These are phyloP conservation scores for Metarhizium album DNA, from an alignment of 2,329 filamentous ascomycete species.

Conservation along the genomic window DNA sequence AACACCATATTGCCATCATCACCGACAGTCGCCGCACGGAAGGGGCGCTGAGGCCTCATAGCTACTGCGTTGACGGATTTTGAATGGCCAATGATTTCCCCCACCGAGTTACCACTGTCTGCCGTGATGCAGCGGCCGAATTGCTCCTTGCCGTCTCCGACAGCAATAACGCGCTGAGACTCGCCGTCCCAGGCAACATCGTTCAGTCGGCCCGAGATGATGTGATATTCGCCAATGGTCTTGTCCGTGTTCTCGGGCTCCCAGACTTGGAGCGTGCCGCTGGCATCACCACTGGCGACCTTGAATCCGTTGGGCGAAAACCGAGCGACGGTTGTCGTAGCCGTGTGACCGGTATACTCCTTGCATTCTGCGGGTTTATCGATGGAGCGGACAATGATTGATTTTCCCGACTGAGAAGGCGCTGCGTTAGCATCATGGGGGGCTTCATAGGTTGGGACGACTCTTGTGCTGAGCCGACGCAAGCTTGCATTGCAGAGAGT, in stretches of 20 bases:
- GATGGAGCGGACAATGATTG: constrained; percentile 89
- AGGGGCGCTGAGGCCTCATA: constrained; percentile 79
- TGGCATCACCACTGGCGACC: constrained; percentile 80
- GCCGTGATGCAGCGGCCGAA: constrained; percentile 91
- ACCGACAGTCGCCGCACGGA: constrained; percentile 81
- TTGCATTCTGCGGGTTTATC: constrained; percentile 75
- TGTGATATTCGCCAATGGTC: constrained; percentile 88
- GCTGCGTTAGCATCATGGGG: constrained; percentile 1
- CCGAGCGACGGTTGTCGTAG: constrained; percentile 80
- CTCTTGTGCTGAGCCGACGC: neutral
- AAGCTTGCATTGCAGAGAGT: neutral
- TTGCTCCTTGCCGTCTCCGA: constrained; percentile 87
- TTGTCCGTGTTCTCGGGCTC: constrained; percentile 75
- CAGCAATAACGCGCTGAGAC: constrained; percentile 89
- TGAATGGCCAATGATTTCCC: constrained; percentile 86
- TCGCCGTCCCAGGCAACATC: constrained; percentile 97
- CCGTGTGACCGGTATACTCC: constrained; percentile 88
- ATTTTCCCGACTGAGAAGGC: constrained; percentile 69
- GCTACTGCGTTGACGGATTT: constrained; percentile 85
- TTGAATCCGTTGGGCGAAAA: constrained; percentile 95
- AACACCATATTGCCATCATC: constrained; percentile 88
- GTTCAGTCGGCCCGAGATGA: constrained; percentile 90
- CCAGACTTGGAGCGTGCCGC: constrained; percentile 83
- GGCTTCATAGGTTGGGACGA: neutral
- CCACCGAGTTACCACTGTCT: constrained; percentile 91